Evolutionary conservation across 2,329 filamentous ascomycete genomes (phyloP).

Genomic region (Alternaria dauci): DNA sequence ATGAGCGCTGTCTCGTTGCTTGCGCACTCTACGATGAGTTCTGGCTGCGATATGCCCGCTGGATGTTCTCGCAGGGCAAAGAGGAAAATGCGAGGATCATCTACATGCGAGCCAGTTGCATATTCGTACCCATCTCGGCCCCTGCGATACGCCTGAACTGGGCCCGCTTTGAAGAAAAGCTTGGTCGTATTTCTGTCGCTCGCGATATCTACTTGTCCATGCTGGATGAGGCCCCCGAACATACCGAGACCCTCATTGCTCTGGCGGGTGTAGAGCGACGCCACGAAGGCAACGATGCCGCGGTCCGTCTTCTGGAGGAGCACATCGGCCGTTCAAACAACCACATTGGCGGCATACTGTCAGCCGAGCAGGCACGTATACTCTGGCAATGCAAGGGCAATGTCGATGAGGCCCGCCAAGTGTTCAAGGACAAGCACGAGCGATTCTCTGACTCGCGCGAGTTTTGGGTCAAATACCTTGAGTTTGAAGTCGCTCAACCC

Average conservation of each 20-base stretch:
- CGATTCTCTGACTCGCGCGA: constrained; percentile 84
- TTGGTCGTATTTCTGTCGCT: constrained; percentile 77
- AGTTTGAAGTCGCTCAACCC: constrained; percentile 88
- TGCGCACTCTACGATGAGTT: constrained; percentile 97
- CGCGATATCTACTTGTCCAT: constrained; percentile 86
- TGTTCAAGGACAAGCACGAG: constrained; percentile 83
- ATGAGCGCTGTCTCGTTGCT: constrained; percentile 91
- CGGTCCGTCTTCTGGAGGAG: constrained; percentile 81
- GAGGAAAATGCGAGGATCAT: constrained; percentile 92
- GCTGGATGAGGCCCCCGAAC: constrained; percentile 76
- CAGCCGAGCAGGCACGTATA: constrained; percentile 86
- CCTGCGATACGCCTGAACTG: constrained; percentile 88
- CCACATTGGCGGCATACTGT: constrained; percentile 84
- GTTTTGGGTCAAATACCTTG: constrained; percentile 90
- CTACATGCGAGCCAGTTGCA: constrained; percentile 82
- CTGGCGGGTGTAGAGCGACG: constrained; percentile 87
- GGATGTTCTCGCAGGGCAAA: constrained; percentile 81
- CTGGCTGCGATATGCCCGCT: constrained; percentile 95
- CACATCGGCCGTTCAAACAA: constrained; percentile 78
- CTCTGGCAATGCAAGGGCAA: constrained; percentile 88
- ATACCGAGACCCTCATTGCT: constrained; percentile 86
- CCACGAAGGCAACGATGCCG: constrained; percentile 82
- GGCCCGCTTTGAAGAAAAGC: constrained; percentile 92
- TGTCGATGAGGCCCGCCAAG: constrained; percentile 78
- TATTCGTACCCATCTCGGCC: constrained; percentile 86